Base-by-base conservation (phyloP, 176 grass and related monocot genomes). In the Calamus simplicifolius region DNA sequence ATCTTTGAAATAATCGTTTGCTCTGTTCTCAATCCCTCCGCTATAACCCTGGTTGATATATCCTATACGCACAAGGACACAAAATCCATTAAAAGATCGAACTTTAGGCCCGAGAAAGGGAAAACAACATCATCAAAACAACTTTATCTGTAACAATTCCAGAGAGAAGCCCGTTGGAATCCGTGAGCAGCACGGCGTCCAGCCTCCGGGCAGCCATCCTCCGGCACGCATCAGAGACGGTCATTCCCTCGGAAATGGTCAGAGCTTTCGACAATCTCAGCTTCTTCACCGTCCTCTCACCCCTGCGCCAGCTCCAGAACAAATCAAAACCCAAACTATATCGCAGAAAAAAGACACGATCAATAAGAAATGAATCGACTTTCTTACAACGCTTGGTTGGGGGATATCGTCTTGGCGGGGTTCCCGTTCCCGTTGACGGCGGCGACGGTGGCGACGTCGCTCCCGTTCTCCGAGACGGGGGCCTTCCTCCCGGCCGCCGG, bases 71-170 rank as follows among this genome's bases (percentile, higher is more conserved):
- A 13, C 62, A 51, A 75, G 27, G 50, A 61, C 26, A 71, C 35
- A 59, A 77, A 56, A 4, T 8, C 18, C 43, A 56, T 18, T 55
- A 51, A 18, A n/a, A 5, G 17, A 25, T 1, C 52, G 53, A 77
- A 13, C 35, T 25, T 52, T 25, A 60, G 29, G 4, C 15, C 25
- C 57, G 10, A 66, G 27, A 52, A 66, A 61, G 59, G 29, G 5
- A 16, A 27, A 12, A 43, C 2, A 43, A 23, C 27, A 38, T 27
- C 16, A 58, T 53, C 25, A 4, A 66, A 61, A 12, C 25, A 63
- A 92, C 93, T 81, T 98, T 92, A 54, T 98, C 93, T 6, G 93
- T 98, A 48, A 98, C 87, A 61, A 98, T 98, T 64, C 93, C 93
- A 15, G 93, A 98, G 17, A 98, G 93, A 80, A 98, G 87, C 19